These are phyloP conservation scores for Eucalyptus marginata DNA, from an alignment of 345 rosid genomes.

Conservation along the genomic window DNA sequence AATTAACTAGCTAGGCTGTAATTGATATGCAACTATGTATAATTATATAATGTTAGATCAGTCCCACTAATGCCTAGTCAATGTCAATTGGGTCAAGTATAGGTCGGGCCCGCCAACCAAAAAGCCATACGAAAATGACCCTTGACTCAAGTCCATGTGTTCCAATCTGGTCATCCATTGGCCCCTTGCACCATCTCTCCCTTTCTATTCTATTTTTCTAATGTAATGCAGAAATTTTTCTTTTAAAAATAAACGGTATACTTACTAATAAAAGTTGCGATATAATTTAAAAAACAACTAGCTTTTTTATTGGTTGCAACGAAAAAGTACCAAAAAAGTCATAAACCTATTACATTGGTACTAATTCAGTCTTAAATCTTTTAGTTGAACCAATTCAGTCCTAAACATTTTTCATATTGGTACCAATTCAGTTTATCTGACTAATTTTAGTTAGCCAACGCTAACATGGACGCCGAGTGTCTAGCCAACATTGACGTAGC, in stretches of 20 bases:
- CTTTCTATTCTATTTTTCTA: background rate
- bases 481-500: too few species aligned
- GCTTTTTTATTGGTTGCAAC: background rate
- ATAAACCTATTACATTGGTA: rapidly evolving
- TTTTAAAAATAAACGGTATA: background rate
- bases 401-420: rapidly evolving
- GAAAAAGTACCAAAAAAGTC: too few species aligned
- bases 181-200: background rate
- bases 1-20: background rate
- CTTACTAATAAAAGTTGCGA: background rate
- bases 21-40: background rate
- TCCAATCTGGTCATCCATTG: background rate
- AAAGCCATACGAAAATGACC: background rate
- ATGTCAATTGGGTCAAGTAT: background rate
- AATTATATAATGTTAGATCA: background rate
- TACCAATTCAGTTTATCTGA: rapidly evolving
- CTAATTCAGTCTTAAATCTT: rapidly evolving
- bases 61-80: background rate
- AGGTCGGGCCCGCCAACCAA: background rate
- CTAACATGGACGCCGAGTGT: too few species aligned
- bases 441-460: rapidly evolving
- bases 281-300: background rate
- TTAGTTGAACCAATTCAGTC: rapidly evolving
- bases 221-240: background rate
- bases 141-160: background rate